phyloP scores from a whole-genome alignment of 1,284 basidiomycete genomes.

The Cryptococcus sp. region DNA sequence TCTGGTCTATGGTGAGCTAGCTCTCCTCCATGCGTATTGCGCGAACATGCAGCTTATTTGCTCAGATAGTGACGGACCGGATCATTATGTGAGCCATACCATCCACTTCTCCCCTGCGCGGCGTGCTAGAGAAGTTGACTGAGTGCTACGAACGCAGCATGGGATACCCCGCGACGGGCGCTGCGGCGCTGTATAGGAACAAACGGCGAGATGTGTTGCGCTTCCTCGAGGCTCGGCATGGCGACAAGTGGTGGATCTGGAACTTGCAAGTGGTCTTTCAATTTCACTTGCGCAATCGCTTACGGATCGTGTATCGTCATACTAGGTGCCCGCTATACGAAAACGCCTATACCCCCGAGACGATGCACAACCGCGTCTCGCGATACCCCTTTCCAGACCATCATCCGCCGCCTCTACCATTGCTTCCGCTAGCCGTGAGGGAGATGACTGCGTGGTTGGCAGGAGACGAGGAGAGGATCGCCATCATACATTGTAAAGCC shows the following conservation, averaged over 20 bases:
- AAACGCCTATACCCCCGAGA: slow-evolving; percentile 56
- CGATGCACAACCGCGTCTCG: slow-evolving; percentile 64
- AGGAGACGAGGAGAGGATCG: slow-evolving; percentile 68
- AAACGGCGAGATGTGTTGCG: slow-evolving; percentile 71
- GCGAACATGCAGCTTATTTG: not conserved
- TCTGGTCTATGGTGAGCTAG: slow-evolving; percentile 66
- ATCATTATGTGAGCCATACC: slow-evolving; percentile 64
- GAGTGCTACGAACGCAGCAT: slow-evolving; percentile 29
- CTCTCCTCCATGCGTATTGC: slow-evolving; percentile 19
- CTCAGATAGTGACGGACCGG: slow-evolving; percentile 47
- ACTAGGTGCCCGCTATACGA: slow-evolving; percentile 64
- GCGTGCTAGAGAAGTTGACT: not conserved
- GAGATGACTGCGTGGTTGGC: slow-evolving; percentile 79
- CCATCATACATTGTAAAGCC: slow-evolving; percentile 89
- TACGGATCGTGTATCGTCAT: not conserved
- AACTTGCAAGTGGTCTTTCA: slow-evolving; percentile 62
- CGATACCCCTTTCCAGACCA: slow-evolving; percentile 87
- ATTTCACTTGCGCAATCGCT: not conserved
- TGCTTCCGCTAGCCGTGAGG: slow-evolving; percentile 72
- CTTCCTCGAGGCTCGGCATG: slow-evolving; percentile 74
- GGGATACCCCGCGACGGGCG: slow-evolving; percentile 78
- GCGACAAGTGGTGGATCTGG: slow-evolving; percentile 78
- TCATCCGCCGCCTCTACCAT: slow-evolving; percentile 78
- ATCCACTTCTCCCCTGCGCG: not conserved
- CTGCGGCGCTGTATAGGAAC: slow-evolving; percentile 82